These are phyloP conservation scores for Dendrocalamus latiflorus DNA, from an alignment of 202 grass and related monocot genomes.

Conservation along the genomic window DNA sequence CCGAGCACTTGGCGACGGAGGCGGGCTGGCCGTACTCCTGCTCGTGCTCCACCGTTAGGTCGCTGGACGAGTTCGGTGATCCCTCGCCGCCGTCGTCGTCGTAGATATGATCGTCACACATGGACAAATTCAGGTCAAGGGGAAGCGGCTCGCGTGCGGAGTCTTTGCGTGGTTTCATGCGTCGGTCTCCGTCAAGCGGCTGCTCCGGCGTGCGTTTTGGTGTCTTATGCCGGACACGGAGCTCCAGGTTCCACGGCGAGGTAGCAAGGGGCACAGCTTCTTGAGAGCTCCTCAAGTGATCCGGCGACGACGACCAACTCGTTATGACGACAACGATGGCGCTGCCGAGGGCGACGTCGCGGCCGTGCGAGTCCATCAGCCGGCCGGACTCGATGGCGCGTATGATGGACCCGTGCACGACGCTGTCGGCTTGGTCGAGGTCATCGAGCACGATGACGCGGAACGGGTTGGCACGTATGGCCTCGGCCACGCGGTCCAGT, in stretches of 20 bases:
- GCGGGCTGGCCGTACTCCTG: background rate
- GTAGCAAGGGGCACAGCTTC: background rate
- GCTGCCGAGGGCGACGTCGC: constrained; percentile 51
- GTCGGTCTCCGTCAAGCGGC: constrained; percentile 5
- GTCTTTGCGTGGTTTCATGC: constrained; percentile 34
- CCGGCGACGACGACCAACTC: constrained; percentile 23
- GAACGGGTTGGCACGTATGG: constrained; percentile 48
- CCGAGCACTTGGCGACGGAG: background rate
- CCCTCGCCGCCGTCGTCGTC: constrained; percentile 8
- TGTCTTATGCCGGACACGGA: constrained; percentile 18
- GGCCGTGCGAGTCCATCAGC: constrained; percentile 54
- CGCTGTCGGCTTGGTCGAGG: constrained; percentile 45
- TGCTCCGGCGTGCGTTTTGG: constrained; percentile 40
- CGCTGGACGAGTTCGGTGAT: constrained; percentile 58
- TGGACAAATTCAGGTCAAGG: constrained; percentile 71
- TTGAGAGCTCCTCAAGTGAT: constrained; percentile 14
- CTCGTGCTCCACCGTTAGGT: constrained; percentile 64
- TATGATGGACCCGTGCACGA: constrained; percentile 37
- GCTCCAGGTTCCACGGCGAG: constrained; percentile 47
- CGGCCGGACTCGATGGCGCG: constrained; percentile 52
- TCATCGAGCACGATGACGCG: constrained; percentile 70
- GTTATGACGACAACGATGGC: constrained; percentile 60
- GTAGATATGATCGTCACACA: constrained; percentile 26
- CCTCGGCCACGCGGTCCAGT: constrained; percentile 53
- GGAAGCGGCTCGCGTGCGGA: constrained; percentile 18